A percentile compares a stretch with the other conserved stretches of the same genome.
These are phyloP conservation scores for Karstenula rhodostoma DNA, from an alignment of 2,329 filamentous ascomycete genomes.

Conservation along the genomic window DNA sequence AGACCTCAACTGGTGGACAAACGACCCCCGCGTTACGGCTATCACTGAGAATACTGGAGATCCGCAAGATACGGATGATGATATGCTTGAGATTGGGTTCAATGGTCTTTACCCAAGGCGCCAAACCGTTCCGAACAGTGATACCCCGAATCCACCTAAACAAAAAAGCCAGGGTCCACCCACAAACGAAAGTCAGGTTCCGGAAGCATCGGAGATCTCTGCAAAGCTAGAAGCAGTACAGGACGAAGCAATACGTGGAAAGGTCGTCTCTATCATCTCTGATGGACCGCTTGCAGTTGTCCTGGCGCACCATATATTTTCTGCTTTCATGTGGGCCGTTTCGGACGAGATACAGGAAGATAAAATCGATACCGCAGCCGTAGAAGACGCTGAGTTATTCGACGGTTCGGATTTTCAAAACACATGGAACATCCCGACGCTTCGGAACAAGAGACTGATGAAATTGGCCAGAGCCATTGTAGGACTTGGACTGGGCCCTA, in stretches of 20 bases:
- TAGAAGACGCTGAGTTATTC: constrained; percentile 14
- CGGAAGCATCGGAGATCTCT: not conserved
- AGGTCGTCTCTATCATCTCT: constrained; percentile 12
- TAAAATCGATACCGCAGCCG: not conserved
- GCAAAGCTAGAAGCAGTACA: too few species aligned
- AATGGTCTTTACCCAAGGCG: constrained; percentile 6
- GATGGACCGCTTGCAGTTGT: constrained; percentile 8
- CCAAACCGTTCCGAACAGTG: too few species aligned
- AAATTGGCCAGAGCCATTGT: constrained; percentile 12
- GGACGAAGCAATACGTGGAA: not conserved
- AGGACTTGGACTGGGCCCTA: constrained; percentile 9
- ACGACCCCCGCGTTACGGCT: constrained; percentile 3
- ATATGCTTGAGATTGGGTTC: constrained; percentile 8
- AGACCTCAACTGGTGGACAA: constrained; percentile 15
- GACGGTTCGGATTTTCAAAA: constrained; percentile 1
- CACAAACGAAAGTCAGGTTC: not conserved
- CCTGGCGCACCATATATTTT: constrained; percentile 16
- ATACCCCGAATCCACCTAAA: too few species aligned
- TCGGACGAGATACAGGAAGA: not conserved
- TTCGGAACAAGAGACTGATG: constrained; percentile 9
- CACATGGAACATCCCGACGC: constrained; percentile 16
- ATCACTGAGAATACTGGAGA: not conserved
- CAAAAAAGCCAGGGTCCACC: too few species aligned
- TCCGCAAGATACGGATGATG: not conserved
- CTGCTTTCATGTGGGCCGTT: constrained; percentile 16